Conservation (phyloP, 169 alveolate genomes). For the Plasmodium ovale region DNA sequence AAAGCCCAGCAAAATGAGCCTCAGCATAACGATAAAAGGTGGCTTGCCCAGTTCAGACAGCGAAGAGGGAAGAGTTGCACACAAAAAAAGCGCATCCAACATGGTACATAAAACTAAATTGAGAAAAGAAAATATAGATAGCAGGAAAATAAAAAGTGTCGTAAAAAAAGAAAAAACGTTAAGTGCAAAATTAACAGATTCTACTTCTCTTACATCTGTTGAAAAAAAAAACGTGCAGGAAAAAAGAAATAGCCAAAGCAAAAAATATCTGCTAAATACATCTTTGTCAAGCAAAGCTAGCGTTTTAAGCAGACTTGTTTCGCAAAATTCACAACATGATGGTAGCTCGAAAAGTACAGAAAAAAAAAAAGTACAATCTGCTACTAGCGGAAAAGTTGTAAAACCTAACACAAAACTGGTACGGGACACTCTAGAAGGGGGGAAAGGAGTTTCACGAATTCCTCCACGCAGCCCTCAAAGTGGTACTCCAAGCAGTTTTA, state of each 20-base stretch:
- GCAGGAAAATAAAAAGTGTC: slow-evolving; percentile 31
- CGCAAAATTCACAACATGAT: slow-evolving; percentile 21
- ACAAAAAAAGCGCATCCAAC: slow-evolving; percentile 8
- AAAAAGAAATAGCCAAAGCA: slow-evolving; percentile 12
- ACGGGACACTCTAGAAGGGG: no score
- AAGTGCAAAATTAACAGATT: neutral
- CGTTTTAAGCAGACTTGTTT: neutral
- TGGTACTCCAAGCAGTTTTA: no score
- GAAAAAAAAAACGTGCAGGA: neutral
- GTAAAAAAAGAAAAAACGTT: slow-evolving; percentile 2
- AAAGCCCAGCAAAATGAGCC: slow-evolving; percentile 19
- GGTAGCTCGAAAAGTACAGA: slow-evolving; percentile 15
- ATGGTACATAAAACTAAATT: slow-evolving; percentile 11
- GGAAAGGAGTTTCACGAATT: no score
- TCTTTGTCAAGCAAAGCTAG: slow-evolving; percentile 6
- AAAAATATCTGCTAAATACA: neutral
- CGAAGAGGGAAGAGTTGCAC: slow-evolving; percentile 4
- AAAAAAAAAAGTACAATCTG: slow-evolving; percentile 10
- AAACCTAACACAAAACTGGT: neutral
- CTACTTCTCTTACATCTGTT: slow-evolving; percentile 13
- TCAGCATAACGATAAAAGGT: slow-evolving; percentile 32
- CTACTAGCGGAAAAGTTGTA: slow-evolving; percentile 19
- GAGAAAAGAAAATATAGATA: slow-evolving; percentile 30
- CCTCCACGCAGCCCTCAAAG: no score
- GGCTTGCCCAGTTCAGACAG: slow-evolving; percentile 15